A percentile compares a stretch with the other conserved stretches of the same genome.
Conservation (phyloP, 2,329 filamentous ascomycete species). For the Endothia cerciana region DNA sequence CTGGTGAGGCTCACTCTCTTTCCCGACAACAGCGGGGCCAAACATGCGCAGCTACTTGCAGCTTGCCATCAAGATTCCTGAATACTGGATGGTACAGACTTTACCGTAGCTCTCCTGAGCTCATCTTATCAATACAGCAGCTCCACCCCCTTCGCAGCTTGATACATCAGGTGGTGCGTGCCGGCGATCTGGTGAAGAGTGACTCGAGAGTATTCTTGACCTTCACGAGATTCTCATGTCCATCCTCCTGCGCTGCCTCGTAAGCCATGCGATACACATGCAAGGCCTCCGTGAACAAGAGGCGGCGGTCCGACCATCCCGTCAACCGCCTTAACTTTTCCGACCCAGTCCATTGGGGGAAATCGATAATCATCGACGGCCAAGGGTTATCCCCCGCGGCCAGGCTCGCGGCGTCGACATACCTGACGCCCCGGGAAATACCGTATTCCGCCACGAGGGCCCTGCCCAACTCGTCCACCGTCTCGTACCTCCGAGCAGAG, state of each 20-base stretch:
- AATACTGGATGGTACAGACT: too few relatives aligned
- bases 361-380: slow-evolving; percentile 39
- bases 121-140: too few relatives aligned
- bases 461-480: slow-evolving; percentile 42
- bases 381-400: slow-evolving; percentile 9
- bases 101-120: too few relatives aligned
- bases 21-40: too few relatives aligned
- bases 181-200: not conserved
- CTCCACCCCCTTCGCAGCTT: too few relatives aligned
- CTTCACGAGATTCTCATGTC: slow-evolving; percentile 21
- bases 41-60: too few relatives aligned
- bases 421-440: slow-evolving; percentile 39
- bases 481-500: slow-evolving; percentile 49
- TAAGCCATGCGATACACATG: slow-evolving; percentile 44
- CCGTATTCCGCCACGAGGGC: slow-evolving; percentile 47
- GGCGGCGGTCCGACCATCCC: slow-evolving; percentile 45
- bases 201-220: not conserved
- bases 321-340: slow-evolving; percentile 45
- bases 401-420: slow-evolving; percentile 30
- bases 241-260: slow-evolving; percentile 36
- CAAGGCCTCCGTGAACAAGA: slow-evolving; percentile 43
- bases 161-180: not conserved
- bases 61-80: too few relatives aligned
- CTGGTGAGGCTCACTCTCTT: too few relatives aligned
- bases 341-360: slow-evolving; percentile 49